Evolutionary conservation across 1,284 basidiomycete genomes (phyloP), one percentile per base, ranked within the genome.

Genomic region (Moesziomyces sp.): DNA sequence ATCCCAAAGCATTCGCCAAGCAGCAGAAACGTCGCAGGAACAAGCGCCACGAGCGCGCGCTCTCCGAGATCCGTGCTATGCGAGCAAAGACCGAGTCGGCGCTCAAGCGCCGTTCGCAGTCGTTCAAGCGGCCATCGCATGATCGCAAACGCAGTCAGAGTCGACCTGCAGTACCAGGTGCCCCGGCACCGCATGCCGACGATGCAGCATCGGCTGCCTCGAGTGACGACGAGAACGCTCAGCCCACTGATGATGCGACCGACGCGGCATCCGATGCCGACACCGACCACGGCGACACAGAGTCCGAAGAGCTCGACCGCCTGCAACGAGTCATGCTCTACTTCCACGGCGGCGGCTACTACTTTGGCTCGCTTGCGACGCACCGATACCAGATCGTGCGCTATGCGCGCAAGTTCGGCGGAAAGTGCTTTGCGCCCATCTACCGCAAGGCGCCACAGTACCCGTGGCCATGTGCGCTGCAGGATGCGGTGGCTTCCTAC

Each of bases 381-480:
- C 87, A 87, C 64, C 84, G 85, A 13, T 85, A 85, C 52, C 81
- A 84, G 65, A 83, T 86, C 40, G 80, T 84, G 23, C 78, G 85
- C 5, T 84, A 84, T 40, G 83, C 85, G 1, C 80, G 85, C 58
- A 86, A 86, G 67, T 83, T 86, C 50, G 83, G 82, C 11, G 85
- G 84, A 8, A 76, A 84, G 11, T 85, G 84, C 0, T 85, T 86
- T 33, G 82, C 85, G 2, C 80, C 82, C 13, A 78, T 82, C 65
- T 85, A 85, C 59, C 80, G 84, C 24, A 81, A 82, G 57, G 81
- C 82, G 13, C 81, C 82, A 3, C 74, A 81, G 42, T 82, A 78
- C 21, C 96, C 96, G 0, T 99, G 97, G 85, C 96, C 96, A 0
- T 98, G 96, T 77, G 93, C 92, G 0, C 86, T 98, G 16, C 93